Evolutionary conservation across 495 filamentous ascomycete genomes (phyloP).

Genomic region (Xylaria palmicola): DNA sequence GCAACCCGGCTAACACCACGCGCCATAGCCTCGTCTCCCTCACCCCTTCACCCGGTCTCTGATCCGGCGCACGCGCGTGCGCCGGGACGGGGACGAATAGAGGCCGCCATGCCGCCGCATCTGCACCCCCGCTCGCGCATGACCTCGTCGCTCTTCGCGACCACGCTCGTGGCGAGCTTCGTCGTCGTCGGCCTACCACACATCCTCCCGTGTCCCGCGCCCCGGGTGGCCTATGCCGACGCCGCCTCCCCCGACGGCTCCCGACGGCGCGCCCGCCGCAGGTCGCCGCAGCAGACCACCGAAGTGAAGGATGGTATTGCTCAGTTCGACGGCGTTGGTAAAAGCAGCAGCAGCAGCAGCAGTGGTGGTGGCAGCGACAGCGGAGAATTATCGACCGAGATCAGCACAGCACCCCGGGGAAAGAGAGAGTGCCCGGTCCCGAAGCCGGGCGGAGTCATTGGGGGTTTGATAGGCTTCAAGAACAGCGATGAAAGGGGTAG

Average conservation of each 20-base stretch:
- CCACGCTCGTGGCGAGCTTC: conserved; percentile 88
- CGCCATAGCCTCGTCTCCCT: conserved; percentile 6
- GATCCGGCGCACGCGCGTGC: conserved; percentile 7
- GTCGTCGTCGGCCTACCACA: conserved; percentile 90
- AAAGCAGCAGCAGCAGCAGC: conserved; percentile 13
- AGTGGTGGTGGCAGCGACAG: conserved; percentile 5
- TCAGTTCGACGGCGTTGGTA: conserved; percentile 25
- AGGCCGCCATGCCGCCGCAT: conserved; percentile 71
- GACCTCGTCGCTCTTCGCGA: conserved; percentile 89
- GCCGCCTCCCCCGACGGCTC: conserved; percentile 52
- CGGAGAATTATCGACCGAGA: not conserved
- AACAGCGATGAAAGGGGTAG: conserved; percentile 12
- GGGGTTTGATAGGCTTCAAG: conserved; percentile 70
- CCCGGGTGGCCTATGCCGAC: conserved; percentile 71
- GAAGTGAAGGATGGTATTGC: conserved; percentile 39
- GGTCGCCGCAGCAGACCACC: conserved; percentile 28
- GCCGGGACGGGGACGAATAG: conserved; percentile 8
- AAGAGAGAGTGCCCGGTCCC: conserved; percentile 73
- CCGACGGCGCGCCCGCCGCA: conserved; percentile 34
- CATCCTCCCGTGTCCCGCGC: conserved; percentile 87
- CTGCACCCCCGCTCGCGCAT: conserved; percentile 90
- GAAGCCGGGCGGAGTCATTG: conserved; percentile 74
- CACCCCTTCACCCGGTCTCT: not conserved
- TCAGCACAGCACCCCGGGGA: conserved; percentile 33
- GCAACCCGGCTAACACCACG: conserved; percentile 10